Evolutionary conservation across 169 alveolate genomes (phyloP).

Genomic region (Eimeria tenella): DNA sequence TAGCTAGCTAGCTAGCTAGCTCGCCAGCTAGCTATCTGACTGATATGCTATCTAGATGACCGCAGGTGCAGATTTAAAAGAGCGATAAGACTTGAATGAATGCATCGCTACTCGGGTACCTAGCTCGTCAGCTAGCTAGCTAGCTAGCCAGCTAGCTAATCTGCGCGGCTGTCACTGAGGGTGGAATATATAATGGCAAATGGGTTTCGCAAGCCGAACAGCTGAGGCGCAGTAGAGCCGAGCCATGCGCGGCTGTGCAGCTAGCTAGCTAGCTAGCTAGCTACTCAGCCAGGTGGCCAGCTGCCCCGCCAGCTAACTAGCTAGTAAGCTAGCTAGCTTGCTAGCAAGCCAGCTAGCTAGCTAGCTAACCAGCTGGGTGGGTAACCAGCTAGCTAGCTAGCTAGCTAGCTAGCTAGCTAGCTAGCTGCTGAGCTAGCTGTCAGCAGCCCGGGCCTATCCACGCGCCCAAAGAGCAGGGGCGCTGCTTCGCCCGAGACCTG

Average conservation of each 20-base stretch:
- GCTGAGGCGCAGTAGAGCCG: too few species aligned
- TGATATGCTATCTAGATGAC: too few species aligned
- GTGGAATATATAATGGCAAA: too few species aligned
- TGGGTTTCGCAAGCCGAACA: too few species aligned
- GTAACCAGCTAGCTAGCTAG: not conserved
- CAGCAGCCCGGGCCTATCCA: slow-evolving; percentile 44
- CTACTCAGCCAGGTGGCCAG: too few species aligned
- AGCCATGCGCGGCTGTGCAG: too few species aligned
- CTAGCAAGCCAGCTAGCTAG: not conserved
- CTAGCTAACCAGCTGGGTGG: too few species aligned
- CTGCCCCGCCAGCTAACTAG: too few species aligned
- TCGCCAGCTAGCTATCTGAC: slow-evolving; percentile 1
- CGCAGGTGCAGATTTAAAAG: too few species aligned
- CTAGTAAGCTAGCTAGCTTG: not conserved
- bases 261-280: too few species aligned
- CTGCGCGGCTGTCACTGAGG: too few species aligned
- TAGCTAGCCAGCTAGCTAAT: not conserved
- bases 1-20: not conserved
- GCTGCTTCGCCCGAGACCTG: slow-evolving; percentile 16
- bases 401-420: not conserved
- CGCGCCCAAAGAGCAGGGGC: slow-evolving; percentile 33
- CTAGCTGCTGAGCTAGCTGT: not conserved
- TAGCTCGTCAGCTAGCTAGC: not conserved
- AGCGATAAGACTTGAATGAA: not conserved
- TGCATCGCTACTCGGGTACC: not conserved